phyloP scores from a whole-genome alignment of 768 basidiomycete genomes.

The Tephrocybe sp. region DNA sequence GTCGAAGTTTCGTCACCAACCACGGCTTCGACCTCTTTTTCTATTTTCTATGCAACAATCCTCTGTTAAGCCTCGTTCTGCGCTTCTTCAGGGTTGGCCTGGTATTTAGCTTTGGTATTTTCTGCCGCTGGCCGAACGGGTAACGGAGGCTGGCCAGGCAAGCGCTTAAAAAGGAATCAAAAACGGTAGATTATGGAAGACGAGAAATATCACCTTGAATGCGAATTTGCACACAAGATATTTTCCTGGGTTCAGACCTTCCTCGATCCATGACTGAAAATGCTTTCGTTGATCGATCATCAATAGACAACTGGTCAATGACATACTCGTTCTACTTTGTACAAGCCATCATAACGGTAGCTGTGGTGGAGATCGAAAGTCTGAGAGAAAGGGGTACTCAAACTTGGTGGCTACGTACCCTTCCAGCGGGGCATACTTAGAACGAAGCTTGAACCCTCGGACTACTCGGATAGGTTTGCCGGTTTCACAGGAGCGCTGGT shows the following conservation, averaged over 20 bases:
- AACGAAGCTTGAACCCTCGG: slow-evolving; percentile 76
- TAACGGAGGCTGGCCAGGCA: slow-evolving; percentile 56
- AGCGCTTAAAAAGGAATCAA: slow-evolving; percentile 37
- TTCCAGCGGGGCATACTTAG: slow-evolving; percentile 75
- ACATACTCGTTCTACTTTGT: slow-evolving; percentile 69
- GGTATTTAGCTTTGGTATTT: not conserved
- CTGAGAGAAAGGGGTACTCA: not conserved
- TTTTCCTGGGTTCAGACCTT: slow-evolving; percentile 66
- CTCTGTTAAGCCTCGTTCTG: too few relatives aligned
- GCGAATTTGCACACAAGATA: slow-evolving; percentile 84
- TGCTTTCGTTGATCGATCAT: not conserved
- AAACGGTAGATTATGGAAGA: not conserved
- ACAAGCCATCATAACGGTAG: slow-evolving; percentile 91
- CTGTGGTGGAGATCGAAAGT: slow-evolving; percentile 31
- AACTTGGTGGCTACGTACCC: slow-evolving; percentile 44
- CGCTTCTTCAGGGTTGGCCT: not conserved
- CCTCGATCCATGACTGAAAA: slow-evolving; percentile 71
- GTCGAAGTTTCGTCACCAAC: slow-evolving; percentile 1
- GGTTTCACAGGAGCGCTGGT: slow-evolving; percentile 73
- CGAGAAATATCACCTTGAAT: slow-evolving; percentile 55
- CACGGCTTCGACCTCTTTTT: not conserved
- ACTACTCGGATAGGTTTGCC: slow-evolving; percentile 85
- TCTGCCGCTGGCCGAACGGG: slow-evolving; percentile 27
- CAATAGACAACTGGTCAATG: not conserved
- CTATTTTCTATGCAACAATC: too few relatives aligned